phyloP scores from a whole-genome alignment of 2,329 filamentous ascomycete species.

The Paraconiothyrium sp. region DNA sequence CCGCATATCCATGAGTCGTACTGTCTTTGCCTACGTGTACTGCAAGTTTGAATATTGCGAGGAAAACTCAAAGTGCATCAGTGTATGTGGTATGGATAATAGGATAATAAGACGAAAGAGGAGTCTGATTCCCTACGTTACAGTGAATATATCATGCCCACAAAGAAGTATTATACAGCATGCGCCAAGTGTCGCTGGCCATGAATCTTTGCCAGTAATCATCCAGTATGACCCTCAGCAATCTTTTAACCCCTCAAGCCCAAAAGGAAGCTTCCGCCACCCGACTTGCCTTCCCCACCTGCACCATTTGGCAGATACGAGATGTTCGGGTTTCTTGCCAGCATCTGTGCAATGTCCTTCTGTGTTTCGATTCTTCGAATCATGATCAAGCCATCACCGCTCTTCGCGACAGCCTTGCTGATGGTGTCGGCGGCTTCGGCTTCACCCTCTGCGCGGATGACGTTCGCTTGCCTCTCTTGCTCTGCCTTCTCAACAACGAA shows the following conservation, averaged over 20 bases:
- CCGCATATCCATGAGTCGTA: too few species aligned
- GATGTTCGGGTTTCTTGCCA: constrained; percentile 92
- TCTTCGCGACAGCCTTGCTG: constrained; percentile 90
- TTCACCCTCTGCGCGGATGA: constrained; percentile 97
- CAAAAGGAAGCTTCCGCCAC: constrained; percentile 71
- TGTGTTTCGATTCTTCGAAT: constrained; percentile 98
- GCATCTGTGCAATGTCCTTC: constrained; percentile 90
- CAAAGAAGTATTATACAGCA: constrained; percentile 46
- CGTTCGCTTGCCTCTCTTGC: constrained; percentile 98
- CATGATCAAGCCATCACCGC: constrained; percentile 91
- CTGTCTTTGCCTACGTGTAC: background rate
- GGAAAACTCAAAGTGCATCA: background rate
- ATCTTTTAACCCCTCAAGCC: constrained; percentile 64
- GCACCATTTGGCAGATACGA: constrained; percentile 84
- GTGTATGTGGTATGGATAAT: too few species aligned
- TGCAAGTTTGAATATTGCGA: background rate
- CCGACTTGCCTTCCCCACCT: constrained; percentile 65
- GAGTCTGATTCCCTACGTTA: constrained; percentile 48
- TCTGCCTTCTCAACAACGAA: constrained; percentile 99
- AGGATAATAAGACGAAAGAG: constrained; percentile 31
- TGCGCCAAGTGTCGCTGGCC: constrained; percentile 31
- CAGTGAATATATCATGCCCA: constrained; percentile 35
- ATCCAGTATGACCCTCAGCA: constrained; percentile 5
- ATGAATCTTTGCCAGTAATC: constrained; percentile 31
- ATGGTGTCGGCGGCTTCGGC: constrained; percentile 97